phyloP scores from a whole-genome alignment of 2,329 filamentous ascomycete genomes.

The Cryphonectria radicalis region DNA sequence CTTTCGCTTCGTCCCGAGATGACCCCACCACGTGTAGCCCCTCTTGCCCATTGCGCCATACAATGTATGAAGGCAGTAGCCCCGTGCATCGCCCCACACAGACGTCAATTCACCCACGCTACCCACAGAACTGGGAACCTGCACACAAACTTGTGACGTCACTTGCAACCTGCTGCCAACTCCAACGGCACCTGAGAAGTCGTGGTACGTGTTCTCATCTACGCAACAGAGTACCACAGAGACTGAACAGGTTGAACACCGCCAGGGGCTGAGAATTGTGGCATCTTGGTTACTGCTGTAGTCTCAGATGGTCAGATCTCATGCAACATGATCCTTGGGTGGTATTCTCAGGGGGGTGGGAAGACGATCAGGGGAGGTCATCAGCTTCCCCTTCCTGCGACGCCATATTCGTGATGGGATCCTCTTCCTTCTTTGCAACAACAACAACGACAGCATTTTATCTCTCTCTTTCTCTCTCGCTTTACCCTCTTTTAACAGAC shows the following conservation, averaged over 20 bases:
- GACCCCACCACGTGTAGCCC: not conserved
- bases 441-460: not conserved
- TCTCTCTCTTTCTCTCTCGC: too few relatives aligned
- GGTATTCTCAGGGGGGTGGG: not conserved
- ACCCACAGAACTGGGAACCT: not conserved
- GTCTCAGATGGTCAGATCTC: not conserved
- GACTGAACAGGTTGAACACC: not conserved
- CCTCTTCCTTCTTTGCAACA: not conserved
- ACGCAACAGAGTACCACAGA: too few relatives aligned
- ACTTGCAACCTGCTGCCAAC: not conserved
- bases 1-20: slow-evolving; percentile 4
- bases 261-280: not conserved
- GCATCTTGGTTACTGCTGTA: not conserved
- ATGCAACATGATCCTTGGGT: not conserved
- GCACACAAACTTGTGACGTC: not conserved
- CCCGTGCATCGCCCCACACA: not conserved
- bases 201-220: not conserved
- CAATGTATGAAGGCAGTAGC: not conserved
- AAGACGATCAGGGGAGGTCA: not conserved
- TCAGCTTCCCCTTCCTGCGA: not conserved
- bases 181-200: not conserved
- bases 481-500: not conserved
- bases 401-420: not conserved
- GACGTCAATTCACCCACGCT: not conserved
- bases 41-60: not conserved